Percentiles rank a stretch among this genome's conserved stretches.
Conservation (phyloP, 768 basidiomycete species). For the Rhodotorula sphaerocarpa region DNA sequence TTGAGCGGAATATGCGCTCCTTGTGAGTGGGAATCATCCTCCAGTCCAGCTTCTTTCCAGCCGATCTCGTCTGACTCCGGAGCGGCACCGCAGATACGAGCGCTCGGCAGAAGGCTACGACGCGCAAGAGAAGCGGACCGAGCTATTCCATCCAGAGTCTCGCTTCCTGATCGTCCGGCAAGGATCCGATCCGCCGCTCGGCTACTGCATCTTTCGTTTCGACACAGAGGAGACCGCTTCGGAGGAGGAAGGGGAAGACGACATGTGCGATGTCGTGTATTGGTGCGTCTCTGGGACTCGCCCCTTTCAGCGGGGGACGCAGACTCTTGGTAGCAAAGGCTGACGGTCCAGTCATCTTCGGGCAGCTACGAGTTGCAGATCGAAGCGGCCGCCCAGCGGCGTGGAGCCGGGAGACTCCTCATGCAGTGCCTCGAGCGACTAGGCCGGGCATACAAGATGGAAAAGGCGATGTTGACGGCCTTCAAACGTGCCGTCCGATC, state of each 20-base stretch:
- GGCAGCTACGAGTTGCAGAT: constrained; percentile 72
- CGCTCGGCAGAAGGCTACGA: constrained; percentile 62
- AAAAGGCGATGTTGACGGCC: constrained; percentile 66
- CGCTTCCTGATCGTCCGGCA: constrained; percentile 54
- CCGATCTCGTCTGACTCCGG: neutral
- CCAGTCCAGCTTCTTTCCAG: neutral
- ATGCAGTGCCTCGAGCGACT: constrained; percentile 52
- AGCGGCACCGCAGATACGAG: constrained; percentile 48
- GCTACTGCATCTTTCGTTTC: constrained; percentile 61
- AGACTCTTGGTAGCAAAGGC: no score
- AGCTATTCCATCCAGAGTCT: constrained; percentile 56
- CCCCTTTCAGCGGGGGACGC: no score
- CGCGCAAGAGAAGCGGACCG: constrained; percentile 51
- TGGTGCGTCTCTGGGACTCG: constrained; percentile 56
- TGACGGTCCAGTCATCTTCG: neutral
- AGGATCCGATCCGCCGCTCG: constrained; percentile 34
- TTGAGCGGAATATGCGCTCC: constrained; percentile 56
- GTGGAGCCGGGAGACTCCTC: constrained; percentile 56
- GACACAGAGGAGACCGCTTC: constrained; percentile 53
- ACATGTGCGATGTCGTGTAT: constrained; percentile 50
- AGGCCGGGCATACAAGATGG: constrained; percentile 53
- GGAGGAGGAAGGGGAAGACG: constrained; percentile 39
- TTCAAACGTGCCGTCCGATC: constrained; percentile 58
- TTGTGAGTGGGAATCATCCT: constrained; percentile 40
- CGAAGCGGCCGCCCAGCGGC: constrained; percentile 45